Evolutionary conservation across 1,139 yeast species (phyloP).

Genomic region (Geotrichum reessii): DNA sequence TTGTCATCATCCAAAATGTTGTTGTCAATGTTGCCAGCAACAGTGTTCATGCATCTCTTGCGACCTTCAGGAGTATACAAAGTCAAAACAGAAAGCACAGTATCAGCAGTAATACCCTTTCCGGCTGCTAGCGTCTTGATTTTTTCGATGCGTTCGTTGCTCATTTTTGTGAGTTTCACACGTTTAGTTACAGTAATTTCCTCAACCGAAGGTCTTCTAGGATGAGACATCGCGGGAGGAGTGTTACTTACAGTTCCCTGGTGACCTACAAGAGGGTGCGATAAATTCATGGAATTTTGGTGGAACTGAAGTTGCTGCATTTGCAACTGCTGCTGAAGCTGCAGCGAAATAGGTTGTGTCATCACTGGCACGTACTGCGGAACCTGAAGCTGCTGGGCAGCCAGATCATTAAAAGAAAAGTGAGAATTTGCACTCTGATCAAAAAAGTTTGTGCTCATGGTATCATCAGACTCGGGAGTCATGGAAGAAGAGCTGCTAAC

Average conservation of each 20-base stretch:
- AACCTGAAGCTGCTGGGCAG: constrained; percentile 4
- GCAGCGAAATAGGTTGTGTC: background rate
- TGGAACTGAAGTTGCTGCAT: constrained; percentile 4
- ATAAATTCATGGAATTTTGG: background rate
- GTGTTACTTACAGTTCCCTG: background rate
- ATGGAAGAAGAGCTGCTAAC: constrained; percentile 8
- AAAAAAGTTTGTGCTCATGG: background rate
- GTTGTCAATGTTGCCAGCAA: background rate
- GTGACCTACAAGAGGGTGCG: constrained; percentile 9
- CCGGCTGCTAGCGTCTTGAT: constrained; percentile 29
- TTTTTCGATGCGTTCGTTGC: constrained; percentile 26
- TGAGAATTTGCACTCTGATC: constrained; percentile 14
- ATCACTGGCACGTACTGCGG: background rate
- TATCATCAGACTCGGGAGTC: constrained; percentile 17
- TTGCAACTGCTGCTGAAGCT: constrained; percentile 4
- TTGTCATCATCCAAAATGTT: constrained; percentile 26
- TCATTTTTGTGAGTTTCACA: constrained; percentile 33
- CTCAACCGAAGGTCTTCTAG: constrained; percentile 11
- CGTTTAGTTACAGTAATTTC: constrained; percentile 19
- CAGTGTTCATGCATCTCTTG: constrained; percentile 7
- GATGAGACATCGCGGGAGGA: constrained; percentile 1
- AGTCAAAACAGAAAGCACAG: constrained; percentile 32
- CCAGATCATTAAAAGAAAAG: constrained; percentile 1
- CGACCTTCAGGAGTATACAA: constrained; percentile 24
- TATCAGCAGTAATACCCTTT: constrained; percentile 31